Evolutionary conservation across 805 yeast genomes (phyloP).

Genomic region (Lipomyces orientalis): DNA sequence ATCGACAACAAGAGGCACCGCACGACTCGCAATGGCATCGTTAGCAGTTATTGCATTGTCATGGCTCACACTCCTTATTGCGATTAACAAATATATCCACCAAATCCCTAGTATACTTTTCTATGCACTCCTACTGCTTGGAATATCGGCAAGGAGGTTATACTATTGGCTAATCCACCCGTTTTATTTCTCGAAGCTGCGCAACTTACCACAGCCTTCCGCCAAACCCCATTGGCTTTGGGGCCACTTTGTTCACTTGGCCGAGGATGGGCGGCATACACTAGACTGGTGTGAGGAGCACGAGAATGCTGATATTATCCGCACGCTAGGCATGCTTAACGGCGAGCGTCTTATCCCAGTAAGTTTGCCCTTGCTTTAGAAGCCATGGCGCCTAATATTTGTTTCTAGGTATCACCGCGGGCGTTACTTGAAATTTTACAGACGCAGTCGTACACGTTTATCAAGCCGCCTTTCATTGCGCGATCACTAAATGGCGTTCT

Average conservation of each 20-base stretch:
- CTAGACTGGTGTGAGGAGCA: slow-evolving; percentile 20
- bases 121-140: slow-evolving; percentile 13
- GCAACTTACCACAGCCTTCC: slow-evolving; percentile 20
- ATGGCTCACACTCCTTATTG: background rate
- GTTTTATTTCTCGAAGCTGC: slow-evolving; percentile 23
- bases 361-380: background rate
- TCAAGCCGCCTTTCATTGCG: slow-evolving; percentile 27
- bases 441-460: slow-evolving; percentile 26
- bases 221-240: slow-evolving; percentile 16
- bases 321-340: slow-evolving; percentile 16
- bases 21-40: background rate
- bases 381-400: background rate
- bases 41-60: background rate
- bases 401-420: slow-evolving; percentile 10
- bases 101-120: slow-evolving; percentile 5
- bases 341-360: slow-evolving; percentile 23
- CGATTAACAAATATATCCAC: slow-evolving; percentile 4
- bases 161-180: slow-evolving; percentile 29
- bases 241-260: slow-evolving; percentile 19
- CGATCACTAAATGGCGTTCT: slow-evolving; percentile 18
- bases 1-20: background rate
- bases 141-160: slow-evolving; percentile 1
- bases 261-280: slow-evolving; percentile 7
- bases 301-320: slow-evolving; percentile 17
- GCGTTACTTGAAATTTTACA: slow-evolving; percentile 27